Evolutionary conservation across 768 basidiomycete species (phyloP).

Genomic region (Coprinopsis strossmayeri): DNA sequence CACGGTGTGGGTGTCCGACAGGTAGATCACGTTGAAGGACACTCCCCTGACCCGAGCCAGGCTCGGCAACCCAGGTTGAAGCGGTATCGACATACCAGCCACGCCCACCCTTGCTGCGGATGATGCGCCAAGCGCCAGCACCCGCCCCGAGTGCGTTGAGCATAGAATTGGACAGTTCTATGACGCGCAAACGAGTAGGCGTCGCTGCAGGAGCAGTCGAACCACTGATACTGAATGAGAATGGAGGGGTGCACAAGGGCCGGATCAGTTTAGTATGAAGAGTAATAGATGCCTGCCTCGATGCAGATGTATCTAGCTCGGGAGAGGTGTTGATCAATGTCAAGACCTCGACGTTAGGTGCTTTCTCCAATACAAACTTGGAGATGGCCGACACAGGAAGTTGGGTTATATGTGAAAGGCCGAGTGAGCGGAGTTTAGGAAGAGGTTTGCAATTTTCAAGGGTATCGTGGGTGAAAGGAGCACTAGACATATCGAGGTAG

Average conservation of each 20-base stretch:
- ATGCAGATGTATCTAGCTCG: constrained; percentile 58
- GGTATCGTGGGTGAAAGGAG: constrained; percentile 58
- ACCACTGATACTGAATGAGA: constrained; percentile 48
- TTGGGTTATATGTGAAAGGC: constrained; percentile 78
- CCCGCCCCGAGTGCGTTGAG: constrained; percentile 71
- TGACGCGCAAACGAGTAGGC: constrained; percentile 74
- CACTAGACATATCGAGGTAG: constrained; percentile 88
- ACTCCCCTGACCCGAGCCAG: constrained; percentile 29
- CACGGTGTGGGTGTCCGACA: constrained; percentile 57
- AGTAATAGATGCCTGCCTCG: constrained; percentile 63
- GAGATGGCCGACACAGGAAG: constrained; percentile 62
- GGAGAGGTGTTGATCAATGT: constrained; percentile 74
- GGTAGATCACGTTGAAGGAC: constrained; percentile 54
- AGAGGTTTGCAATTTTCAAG: constrained; percentile 54
- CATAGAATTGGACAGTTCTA: constrained; percentile 74
- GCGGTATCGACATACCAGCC: constrained; percentile 95
- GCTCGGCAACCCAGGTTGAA: constrained; percentile 67
- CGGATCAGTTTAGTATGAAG: constrained; percentile 75
- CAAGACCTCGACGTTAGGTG: constrained; percentile 77
- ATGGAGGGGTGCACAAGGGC: constrained; percentile 75
- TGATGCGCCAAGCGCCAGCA: constrained; percentile 79
- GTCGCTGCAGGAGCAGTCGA: constrained; percentile 31
- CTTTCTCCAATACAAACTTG: constrained; percentile 61
- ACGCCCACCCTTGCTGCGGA: constrained; percentile 88
- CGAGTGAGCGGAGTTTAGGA: constrained; percentile 76